Percentiles rank a stretch among this genome's conserved stretches.
Conservation (phyloP, 345 rosid species). For the Rhodomyrtus tomentosa region DNA sequence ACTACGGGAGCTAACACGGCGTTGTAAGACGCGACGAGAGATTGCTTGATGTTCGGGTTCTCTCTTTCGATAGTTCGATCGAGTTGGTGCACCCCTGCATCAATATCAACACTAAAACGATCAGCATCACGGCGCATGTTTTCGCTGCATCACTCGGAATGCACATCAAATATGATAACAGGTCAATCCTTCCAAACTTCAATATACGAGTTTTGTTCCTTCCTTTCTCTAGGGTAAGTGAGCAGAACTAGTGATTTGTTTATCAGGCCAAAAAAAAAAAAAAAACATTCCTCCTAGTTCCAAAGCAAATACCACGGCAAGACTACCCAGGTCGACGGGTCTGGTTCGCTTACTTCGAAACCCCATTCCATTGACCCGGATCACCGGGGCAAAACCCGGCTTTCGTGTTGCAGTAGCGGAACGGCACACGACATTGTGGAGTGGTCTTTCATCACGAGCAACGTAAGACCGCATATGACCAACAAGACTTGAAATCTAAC, state of each 20-base stretch:
- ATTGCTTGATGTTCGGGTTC: slow-evolving; percentile 51
- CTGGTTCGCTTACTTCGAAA: neutral
- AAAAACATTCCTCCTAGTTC: neutral
- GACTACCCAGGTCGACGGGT: neutral
- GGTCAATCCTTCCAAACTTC: neutral
- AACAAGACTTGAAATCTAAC: neutral
- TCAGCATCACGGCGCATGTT: neutral
- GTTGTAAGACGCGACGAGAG: slow-evolving; percentile 43
- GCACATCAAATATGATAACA: neutral
- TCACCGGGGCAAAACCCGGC: neutral
- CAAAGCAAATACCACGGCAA: neutral
- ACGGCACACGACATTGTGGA: neutral
- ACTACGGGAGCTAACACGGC: slow-evolving; percentile 50
- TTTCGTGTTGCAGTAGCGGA: neutral
- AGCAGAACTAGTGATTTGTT: neutral
- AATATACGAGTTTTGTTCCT: neutral
- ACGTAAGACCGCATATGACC: neutral
- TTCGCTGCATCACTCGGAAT: neutral
- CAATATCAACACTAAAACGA: neutral
- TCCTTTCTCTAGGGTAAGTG: neutral
- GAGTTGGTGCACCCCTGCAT: slow-evolving; percentile 52
- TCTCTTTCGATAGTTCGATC: slow-evolving; percentile 53
- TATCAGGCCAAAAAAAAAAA: neutral
- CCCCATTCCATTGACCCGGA: neutral
- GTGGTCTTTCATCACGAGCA: neutral